Conservation (phyloP, 2,329 filamentous ascomycete species). For the Huntiella decipiens region DNA sequence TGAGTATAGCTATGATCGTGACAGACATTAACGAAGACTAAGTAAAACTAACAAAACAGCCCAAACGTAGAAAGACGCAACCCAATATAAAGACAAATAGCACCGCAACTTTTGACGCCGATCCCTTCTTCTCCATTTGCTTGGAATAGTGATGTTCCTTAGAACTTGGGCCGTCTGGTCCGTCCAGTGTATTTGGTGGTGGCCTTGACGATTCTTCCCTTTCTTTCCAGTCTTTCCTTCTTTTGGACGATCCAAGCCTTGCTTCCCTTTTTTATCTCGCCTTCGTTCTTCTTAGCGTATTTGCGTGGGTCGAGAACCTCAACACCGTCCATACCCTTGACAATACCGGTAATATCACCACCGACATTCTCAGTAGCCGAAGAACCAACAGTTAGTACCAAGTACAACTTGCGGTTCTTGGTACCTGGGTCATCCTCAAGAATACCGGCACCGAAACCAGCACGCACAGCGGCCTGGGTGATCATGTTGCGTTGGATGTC, state of each 20-base stretch:
- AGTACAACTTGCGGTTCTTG: constrained; percentile 91
- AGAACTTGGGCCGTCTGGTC: constrained; percentile 67
- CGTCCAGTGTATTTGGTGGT: constrained; percentile 87
- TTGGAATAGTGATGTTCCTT: constrained; percentile 7
- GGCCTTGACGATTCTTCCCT: constrained; percentile 85
- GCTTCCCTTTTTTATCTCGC: constrained; percentile 55
- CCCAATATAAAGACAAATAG: constrained; percentile 1
- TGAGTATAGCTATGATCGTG: background rate
- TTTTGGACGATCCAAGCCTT: constrained; percentile 72
- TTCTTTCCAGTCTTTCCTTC: constrained; percentile 83
- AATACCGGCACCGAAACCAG: constrained; percentile 86
- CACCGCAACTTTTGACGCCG: background rate
- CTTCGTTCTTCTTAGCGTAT: constrained; percentile 20
- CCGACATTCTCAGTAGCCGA: constrained; percentile 26
- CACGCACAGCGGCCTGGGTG: constrained; percentile 70
- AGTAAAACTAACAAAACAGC: background rate
- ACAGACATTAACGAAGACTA: background rate
- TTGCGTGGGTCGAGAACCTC: constrained; percentile 56
- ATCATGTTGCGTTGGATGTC: constrained; percentile 85
- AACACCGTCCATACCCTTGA: constrained; percentile 74
- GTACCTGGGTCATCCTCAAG: constrained; percentile 91
- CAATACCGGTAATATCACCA: constrained; percentile 78
- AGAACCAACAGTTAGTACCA: constrained; percentile 77
- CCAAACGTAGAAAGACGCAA: background rate
- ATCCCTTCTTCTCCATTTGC: background rate